A percentile compares a stretch with the other conserved stretches of the same genome.
These are phyloP conservation scores for Nicotiana otophora DNA, from an alignment of 257 asterid species.

Conservation along the genomic window DNA sequence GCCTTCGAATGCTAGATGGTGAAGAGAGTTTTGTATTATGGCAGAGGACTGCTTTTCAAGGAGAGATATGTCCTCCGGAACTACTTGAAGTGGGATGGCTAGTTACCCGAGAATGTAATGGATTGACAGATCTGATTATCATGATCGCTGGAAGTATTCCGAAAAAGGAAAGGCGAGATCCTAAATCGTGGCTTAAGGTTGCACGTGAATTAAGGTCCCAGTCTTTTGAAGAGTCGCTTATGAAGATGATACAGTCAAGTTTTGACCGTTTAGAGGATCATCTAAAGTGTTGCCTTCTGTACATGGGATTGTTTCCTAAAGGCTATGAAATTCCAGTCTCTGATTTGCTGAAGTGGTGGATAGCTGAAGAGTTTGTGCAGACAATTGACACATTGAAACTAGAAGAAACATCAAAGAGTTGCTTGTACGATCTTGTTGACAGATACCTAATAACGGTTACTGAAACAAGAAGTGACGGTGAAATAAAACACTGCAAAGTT, in stretches of 20 bases:
- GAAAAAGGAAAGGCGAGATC: too few relatives aligned
- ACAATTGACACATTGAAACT: background rate
- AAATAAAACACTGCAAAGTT: conserved; percentile 1
- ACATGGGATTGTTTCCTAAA: background rate
- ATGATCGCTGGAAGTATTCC: background rate
- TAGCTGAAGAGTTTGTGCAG: conserved; percentile 2
- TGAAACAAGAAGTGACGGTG: background rate
- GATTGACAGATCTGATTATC: background rate
- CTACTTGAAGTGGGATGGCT: background rate
- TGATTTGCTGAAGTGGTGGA: background rate
- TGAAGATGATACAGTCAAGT: background rate
- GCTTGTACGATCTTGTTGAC: background rate
- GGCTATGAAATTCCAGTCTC: background rate
- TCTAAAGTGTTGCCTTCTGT: background rate
- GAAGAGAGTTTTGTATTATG: background rate
- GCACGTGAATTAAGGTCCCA: background rate
- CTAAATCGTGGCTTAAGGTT: background rate
- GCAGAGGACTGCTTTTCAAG: background rate
- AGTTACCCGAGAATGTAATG: background rate
- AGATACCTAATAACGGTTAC: background rate
- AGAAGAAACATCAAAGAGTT: conserved; percentile 3
- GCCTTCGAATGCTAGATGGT: background rate
- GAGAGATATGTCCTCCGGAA: background rate
- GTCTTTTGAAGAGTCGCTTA: background rate
- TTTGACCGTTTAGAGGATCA: background rate